Conservation (phyloP, 352 stramenopile species). For the Aphanomyces cochlioides region DNA sequence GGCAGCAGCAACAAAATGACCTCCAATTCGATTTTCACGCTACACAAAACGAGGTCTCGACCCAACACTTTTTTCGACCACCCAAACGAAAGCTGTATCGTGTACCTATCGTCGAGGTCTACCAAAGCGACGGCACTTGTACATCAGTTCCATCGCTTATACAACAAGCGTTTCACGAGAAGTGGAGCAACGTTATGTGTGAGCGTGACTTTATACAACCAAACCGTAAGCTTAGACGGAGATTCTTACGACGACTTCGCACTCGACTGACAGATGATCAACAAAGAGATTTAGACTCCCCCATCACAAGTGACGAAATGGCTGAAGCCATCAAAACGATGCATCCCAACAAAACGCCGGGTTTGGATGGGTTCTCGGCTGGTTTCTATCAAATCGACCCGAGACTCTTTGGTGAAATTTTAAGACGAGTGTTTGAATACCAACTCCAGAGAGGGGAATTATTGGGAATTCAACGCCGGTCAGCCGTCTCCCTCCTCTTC, state of each 20-base stretch:
- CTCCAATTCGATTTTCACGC: too few species aligned
- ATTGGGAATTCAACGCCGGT: slow-evolving; percentile 32
- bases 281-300: not conserved
- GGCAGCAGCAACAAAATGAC: not conserved
- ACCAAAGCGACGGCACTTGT: not conserved
- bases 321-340: slow-evolving; percentile 8
- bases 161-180: too few species aligned
- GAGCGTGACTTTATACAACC: too few species aligned
- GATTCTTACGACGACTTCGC: not conserved
- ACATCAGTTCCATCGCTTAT: too few species aligned
- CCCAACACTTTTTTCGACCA: not conserved
- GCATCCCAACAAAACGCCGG: slow-evolving; percentile 7
- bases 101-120: not conserved
- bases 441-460: slow-evolving; percentile 31
- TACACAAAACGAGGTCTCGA: not conserved
- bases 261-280: not conserved
- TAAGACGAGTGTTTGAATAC: slow-evolving; percentile 32
- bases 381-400: slow-evolving; percentile 35
- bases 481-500: slow-evolving; percentile 14
- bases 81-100: not conserved
- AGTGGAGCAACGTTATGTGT: too few species aligned
- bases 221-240: too few species aligned
- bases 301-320: not conserved
- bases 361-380: slow-evolving; percentile 31
- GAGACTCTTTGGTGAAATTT: slow-evolving; percentile 30